Evolutionary conservation across 2,329 filamentous ascomycete species (phyloP).

Genomic region (Magnaporthales sp.): DNA sequence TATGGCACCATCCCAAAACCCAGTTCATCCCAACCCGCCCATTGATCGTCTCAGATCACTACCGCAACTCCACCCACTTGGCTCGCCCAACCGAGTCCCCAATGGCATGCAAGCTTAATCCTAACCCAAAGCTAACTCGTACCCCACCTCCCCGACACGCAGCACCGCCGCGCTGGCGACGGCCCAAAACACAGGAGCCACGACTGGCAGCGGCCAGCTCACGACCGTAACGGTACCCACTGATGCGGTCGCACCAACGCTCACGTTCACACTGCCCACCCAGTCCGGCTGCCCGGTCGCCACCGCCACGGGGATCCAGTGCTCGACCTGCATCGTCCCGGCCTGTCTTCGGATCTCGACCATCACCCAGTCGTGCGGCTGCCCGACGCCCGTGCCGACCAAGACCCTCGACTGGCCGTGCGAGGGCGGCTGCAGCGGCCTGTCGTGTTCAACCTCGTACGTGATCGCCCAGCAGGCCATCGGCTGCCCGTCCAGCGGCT

Average conservation of each 20-base stretch:
- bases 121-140: not conserved
- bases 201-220: not conserved
- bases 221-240: not conserved
- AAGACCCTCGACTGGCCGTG: constrained; percentile 20
- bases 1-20: not conserved
- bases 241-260: not conserved
- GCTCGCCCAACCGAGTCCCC: no score
- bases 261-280: constrained; percentile 22
- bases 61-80: not conserved
- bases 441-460: constrained; percentile 17
- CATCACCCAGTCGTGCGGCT: constrained; percentile 23
- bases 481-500: not conserved
- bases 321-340: constrained; percentile 23
- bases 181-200: not conserved
- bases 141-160: not conserved
- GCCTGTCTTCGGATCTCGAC: constrained; percentile 21
- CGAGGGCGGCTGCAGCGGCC: constrained; percentile 18
- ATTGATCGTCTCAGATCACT: not conserved
- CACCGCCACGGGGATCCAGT: constrained; percentile 20
- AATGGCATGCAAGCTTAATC: no score
- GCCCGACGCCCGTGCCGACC: constrained; percentile 20
- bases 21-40: not conserved
- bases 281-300: constrained; percentile 24
- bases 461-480: not conserved
- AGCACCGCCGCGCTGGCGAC: not conserved